Evolutionary conservation across 2,329 filamentous ascomycete genomes (phyloP), one percentile per base, ranked within the genome.

Genomic region (Berkeleyomyces rouxiae): DNA sequence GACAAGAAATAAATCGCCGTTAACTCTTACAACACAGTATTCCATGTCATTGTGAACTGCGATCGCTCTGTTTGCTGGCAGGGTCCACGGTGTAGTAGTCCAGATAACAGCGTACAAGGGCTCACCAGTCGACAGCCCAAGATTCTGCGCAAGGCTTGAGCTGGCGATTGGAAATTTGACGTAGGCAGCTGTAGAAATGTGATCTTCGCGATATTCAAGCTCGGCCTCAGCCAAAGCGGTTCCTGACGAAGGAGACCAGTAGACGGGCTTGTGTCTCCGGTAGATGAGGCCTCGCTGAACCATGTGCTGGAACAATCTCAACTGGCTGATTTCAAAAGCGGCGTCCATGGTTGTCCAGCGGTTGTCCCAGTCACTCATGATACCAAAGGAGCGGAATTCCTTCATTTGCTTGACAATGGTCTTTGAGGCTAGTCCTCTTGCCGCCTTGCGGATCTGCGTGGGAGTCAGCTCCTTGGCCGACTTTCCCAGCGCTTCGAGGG

Each of bases 81-180:
- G 77, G 0, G 93, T 99, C 93, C 93, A 99, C 0, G 93, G 93
- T 0, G 93, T 99, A 0, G 93, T 99, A 1, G 93, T 99, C 93
- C 93, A 99, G 60, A 97, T 88, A n/a, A 93, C 80, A n/a, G 87
- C 89, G 71, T 80, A 86, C 9, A 96, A 70, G 4, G 77, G 74
- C 3, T 78, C 77, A 59, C 72, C 71, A 5, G 70, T 71, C 23
- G 36, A 10, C n/a, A 61, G 16, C 3, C 58, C 58, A 2, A 63
- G 61, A 5, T 16, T 53, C 49, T 59, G 11, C 2, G 51, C 36
- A 6, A 64, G 44, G 2, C 69, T 65, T 42, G 70, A 69, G 59
- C 76, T 70, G 10, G 82, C 72, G 37, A 96, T 77, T 0, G 85
- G 87, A 69, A 95, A 95, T 65, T 82, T 85, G 53, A 99, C 81